Base-by-base conservation (phyloP, 2,329 filamentous ascomycete species). In the Periglandula ipomoeae region DNA sequence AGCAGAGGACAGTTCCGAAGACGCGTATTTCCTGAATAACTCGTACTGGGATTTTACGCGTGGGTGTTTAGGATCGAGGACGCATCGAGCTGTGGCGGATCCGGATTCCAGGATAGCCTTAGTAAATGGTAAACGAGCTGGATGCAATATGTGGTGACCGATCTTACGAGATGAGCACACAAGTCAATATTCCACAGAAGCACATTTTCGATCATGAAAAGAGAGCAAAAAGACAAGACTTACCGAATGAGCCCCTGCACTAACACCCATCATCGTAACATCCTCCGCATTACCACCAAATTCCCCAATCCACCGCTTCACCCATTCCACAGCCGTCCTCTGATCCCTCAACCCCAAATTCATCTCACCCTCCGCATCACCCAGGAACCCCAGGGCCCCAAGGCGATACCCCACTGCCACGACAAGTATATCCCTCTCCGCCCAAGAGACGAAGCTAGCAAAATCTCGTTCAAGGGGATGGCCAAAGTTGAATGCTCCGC, bases 331-430 rank as follows among this genome's bases (percentile, higher is more conserved):
- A 11, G 78, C 68, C 13, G 74, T 57, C 51, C 74, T 70, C 62
- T 85, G 81, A 58, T 86, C 83, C 54, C 73, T 70, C 51, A 86
- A 64, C 1, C 84, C 84, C 19, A 83, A 63, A 56, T 88, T 89
- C 46, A 83, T 65, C 35, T 77, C 55, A 0, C 78, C 81, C 46
- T 73, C 73, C 37, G 72, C 72, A 10, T 27, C 22, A 71, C 66
- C 37, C 24, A 87, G 63, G 64, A 91, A 89, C 0, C 87, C 87
- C 58, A 88, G 70, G 5, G 79, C 75, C 2, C 81, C 80, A 44
- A 87, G 72, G 9, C 84, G 74, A 62, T 86, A 81, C 63, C 77
- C 79, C 60, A 83, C 76, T 60, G 71, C 76, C 45, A 84, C 71
- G 30, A 70, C 77, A 38, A 86, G 68, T 46, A 85, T 65, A 9